A percentile compares a stretch with the other conserved stretches of the same genome.
phyloP scores from a whole-genome alignment of 169 alveolate species.

The Plasmodium cynomolgi region DNA sequence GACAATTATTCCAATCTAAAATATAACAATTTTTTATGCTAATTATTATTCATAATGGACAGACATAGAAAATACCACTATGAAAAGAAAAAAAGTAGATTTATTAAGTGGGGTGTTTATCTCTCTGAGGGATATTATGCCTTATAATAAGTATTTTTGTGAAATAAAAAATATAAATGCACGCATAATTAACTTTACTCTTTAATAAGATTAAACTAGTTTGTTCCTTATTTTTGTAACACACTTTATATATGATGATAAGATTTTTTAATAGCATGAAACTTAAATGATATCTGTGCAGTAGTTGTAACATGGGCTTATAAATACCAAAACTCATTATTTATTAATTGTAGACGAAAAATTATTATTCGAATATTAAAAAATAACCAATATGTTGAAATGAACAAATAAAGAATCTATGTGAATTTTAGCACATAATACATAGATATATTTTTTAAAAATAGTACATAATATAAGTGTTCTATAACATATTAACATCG shows the following conservation, averaged over 20 bases:
- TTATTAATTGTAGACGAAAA: background rate
- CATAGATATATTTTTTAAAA: background rate
- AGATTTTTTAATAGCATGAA: background rate
- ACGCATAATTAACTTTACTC: no score
- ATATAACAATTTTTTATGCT: background rate
- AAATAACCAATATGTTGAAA: background rate
- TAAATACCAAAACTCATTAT: background rate
- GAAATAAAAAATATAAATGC: no score
- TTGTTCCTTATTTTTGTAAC: background rate
- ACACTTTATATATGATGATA: background rate
- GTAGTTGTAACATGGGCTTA: background rate
- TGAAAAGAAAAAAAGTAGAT: background rate
- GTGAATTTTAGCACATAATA: background rate
- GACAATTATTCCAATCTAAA: background rate
- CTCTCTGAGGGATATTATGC: background rate
- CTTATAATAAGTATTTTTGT: background rate
- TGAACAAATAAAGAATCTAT: background rate
- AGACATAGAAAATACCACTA: background rate
- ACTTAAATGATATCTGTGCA: background rate
- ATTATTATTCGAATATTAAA: background rate
- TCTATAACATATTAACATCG: background rate
- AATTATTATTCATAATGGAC: background rate
- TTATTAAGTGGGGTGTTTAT: background rate
- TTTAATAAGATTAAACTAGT: no score
- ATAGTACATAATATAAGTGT: background rate